Base-by-base conservation (phyloP, 768 basidiomycete species). In the Dacryopinax spathularia region DNA sequence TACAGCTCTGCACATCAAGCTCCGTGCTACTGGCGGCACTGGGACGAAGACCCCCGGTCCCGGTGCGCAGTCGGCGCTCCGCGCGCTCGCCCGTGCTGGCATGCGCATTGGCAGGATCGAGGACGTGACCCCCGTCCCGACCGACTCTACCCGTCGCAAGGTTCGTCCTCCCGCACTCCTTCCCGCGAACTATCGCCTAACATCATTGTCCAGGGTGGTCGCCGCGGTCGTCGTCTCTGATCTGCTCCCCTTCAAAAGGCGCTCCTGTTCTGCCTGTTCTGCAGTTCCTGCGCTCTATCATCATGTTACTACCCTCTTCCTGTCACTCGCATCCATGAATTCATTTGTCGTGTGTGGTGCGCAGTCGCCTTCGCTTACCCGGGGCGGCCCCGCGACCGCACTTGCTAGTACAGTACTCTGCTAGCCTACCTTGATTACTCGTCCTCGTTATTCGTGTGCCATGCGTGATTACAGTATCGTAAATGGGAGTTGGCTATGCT, bases 41-140 rank as follows among this genome's bases (percentile, higher is more conserved):
- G 94, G 93, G 68, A 98, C 96, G 72, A 99, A 98, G 81, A 95
- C 95, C 66, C 96, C 96, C 41, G 96, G 96, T 60, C 96, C 96
- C 18, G 96, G 96, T 77, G 96, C 92, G 48, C 96, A 99, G 81
- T 89, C 89, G 70, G 95, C 96, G 41, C 88, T 98, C 72, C 91
- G 95, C 77, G 96, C 94, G 61, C 87, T 98, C 64, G 96, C 96
- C 71, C 93, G 95, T 79, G 87, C 95, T 64, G 95, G 96, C 62
- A 96, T 99, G 92, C 81, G 88, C 68, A 97, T 99, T 69, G 96
- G 96, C 64, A 83, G 96, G 68, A 98, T 99, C 70, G 95, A 97
- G 79, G 95, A 99, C 71, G 94, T 97, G 60, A 98, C 95, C 37
- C 95, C 95, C 67, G 84, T 95, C 65, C 96, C 96, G 61, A 94